Evolutionary conservation across 306 rosid species (phyloP).

Genomic region (Sicyos edulis): DNA sequence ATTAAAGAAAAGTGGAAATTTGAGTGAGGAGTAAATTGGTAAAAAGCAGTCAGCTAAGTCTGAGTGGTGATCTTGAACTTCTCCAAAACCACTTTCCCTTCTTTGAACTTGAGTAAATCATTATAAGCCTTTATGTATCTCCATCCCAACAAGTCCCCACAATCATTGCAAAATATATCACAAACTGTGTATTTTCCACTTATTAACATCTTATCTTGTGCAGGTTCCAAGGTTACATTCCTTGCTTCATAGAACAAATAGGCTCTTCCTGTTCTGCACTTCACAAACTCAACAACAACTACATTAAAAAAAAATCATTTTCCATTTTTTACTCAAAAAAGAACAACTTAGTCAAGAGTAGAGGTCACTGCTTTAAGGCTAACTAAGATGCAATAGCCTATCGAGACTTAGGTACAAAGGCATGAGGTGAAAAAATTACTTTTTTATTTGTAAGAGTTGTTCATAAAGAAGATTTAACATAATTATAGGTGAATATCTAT

Average conservation of each 20-base stretch:
- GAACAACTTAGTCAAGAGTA: no score
- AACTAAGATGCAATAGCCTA: neutral
- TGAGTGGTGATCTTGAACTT: slow-evolving; percentile 36
- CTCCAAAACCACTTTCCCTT: slow-evolving; percentile 43
- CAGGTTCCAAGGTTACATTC: slow-evolving; percentile 45
- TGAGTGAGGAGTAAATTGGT: no score
- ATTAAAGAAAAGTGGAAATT: no score
- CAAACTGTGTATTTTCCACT: slow-evolving; percentile 59
- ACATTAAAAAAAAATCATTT: no score
- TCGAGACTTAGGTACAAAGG: no score
- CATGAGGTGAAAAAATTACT: no score
- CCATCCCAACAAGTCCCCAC: slow-evolving; percentile 62
- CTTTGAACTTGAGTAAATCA: slow-evolving; percentile 31
- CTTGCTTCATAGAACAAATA: slow-evolving; percentile 55
- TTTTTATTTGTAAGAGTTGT: no score
- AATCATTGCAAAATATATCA: slow-evolving; percentile 52
- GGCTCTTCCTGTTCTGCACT: slow-evolving; percentile 63
- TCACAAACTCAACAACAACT: neutral
- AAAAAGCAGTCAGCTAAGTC: no score
- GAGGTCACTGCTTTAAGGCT: no score
- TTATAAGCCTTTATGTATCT: slow-evolving; percentile 55
- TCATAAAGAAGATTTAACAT: no score
- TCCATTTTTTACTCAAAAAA: no score
- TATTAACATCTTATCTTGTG: slow-evolving; percentile 40
- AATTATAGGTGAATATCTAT: no score